These are phyloP conservation scores for Pogostemon cablin DNA, from an alignment of 257 asterid genomes.

Conservation along the genomic window DNA sequence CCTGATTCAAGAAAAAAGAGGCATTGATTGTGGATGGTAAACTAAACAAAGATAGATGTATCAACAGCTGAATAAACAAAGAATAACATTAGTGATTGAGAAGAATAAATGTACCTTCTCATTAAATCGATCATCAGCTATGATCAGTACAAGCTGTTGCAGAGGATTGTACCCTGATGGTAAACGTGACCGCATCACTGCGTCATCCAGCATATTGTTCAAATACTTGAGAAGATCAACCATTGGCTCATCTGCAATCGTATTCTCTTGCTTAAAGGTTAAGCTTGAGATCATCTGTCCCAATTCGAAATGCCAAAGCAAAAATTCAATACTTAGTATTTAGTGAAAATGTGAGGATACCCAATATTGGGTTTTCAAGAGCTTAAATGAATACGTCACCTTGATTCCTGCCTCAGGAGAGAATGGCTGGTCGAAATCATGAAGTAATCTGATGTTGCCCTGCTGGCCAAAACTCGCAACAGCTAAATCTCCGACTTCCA, in stretches of 20 bases:
- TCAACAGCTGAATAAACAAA: not conserved
- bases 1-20: slow-evolving; percentile 41
- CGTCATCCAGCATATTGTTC: slow-evolving; percentile 67
- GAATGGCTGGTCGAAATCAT: slow-evolving; percentile 84
- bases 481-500: slow-evolving; percentile 87
- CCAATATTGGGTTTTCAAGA: not conserved
- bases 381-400: slow-evolving; percentile 42
- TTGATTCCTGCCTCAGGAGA: slow-evolving; percentile 85
- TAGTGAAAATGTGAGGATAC: not conserved
- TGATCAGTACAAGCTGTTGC: slow-evolving; percentile 92
- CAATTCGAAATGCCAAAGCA: slow-evolving; percentile 10
- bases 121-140: slow-evolving; percentile 86
- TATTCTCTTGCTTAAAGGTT: slow-evolving; percentile 89
- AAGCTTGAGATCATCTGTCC: slow-evolving; percentile 87
- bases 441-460: slow-evolving; percentile 80
- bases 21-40: not conserved
- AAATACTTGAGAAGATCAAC: slow-evolving; percentile 78
- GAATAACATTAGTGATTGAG: slow-evolving; percentile 3
- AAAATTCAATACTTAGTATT: slow-evolving; percentile 7
- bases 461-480: slow-evolving; percentile 93
- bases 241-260: slow-evolving; percentile 76
- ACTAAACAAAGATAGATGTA: not conserved
- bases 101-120: slow-evolving; percentile 63
- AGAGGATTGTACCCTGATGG: slow-evolving; percentile 92
- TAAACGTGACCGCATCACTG: slow-evolving; percentile 63